These are phyloP conservation scores for Solanum clarkiae DNA, from an alignment of 257 asterid species.

Conservation along the genomic window DNA sequence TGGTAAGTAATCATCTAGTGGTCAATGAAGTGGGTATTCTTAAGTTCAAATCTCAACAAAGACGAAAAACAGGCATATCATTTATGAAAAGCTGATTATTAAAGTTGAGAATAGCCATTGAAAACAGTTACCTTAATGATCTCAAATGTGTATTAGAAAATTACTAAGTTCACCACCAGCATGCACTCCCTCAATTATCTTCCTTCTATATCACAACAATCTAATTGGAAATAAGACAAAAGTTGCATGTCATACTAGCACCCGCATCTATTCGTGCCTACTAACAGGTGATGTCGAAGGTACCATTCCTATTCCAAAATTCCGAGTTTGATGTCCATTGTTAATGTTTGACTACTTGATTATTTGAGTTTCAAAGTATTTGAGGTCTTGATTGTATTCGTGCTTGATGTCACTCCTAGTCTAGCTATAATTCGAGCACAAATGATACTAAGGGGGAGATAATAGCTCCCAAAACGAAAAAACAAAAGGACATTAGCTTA, in stretches of 20 bases:
- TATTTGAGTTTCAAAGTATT: no score
- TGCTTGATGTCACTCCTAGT: no score
- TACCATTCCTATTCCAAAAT: no score
- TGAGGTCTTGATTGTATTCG: no score
- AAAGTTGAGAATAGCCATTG: neutral
- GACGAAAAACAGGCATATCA: neutral
- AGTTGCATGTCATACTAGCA: neutral
- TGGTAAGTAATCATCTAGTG: neutral
- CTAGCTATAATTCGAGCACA: no score
- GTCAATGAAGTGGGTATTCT: neutral
- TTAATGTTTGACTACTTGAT: no score
- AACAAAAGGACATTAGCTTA: neutral
- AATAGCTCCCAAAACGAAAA: neutral
- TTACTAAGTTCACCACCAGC: neutral
- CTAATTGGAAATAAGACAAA: neutral
- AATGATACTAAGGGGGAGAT: no score
- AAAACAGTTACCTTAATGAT: neutral
- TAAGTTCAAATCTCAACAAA: neutral
- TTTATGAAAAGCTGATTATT: neutral
- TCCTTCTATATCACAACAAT: neutral
- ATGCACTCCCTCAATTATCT: neutral
- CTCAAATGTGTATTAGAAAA: neutral
- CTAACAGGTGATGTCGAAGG: no score
- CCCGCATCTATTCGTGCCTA: no score
- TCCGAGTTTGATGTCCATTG: no score